Evolutionary conservation across 169 alveolate genomes (phyloP).

Genomic region (Babesia sp.): DNA sequence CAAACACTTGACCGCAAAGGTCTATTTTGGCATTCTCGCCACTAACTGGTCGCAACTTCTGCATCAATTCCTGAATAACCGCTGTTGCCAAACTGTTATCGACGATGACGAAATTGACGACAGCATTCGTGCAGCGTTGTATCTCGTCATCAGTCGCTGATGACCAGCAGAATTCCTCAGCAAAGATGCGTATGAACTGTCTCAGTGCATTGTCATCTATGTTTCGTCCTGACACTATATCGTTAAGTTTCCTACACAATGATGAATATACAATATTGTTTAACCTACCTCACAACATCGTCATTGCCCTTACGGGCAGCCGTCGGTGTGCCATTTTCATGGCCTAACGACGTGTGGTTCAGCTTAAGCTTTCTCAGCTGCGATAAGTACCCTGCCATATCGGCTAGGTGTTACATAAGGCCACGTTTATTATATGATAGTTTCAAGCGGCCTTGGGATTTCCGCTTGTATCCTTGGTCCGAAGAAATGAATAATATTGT

Average conservation of each 20-base stretch:
- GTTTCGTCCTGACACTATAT: neutral
- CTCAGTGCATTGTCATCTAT: conserved; percentile 15
- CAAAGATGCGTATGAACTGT: conserved; percentile 18
- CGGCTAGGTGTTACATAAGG: neutral
- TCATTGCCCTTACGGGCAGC: conserved; percentile 3
- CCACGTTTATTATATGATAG: neutral
- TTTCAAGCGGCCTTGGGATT: conserved; percentile 9
- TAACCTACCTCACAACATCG: conserved; percentile 13
- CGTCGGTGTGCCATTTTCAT: neutral
- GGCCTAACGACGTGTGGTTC: conserved; percentile 1
- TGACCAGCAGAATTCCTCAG: conserved; percentile 44
- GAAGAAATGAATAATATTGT: too few species aligned
- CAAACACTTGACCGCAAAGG: conserved; percentile 25
- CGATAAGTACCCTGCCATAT: conserved; percentile 20
- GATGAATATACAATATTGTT: neutral
- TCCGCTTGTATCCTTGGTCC: neutral
- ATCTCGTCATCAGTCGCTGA: conserved; percentile 26
- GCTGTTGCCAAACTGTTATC: conserved; percentile 16
- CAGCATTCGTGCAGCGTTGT: conserved; percentile 18
- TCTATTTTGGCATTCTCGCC: conserved; percentile 41
- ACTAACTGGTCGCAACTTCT: conserved; percentile 20
- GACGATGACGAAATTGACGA: conserved; percentile 42
- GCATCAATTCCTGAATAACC: conserved; percentile 18
- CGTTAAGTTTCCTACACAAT: conserved; percentile 17
- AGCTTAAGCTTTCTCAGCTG: conserved; percentile 27